phyloP scores from a whole-genome alignment of 2,329 filamentous ascomycete genomes.

The Phialemonium atrogriseum region DNA sequence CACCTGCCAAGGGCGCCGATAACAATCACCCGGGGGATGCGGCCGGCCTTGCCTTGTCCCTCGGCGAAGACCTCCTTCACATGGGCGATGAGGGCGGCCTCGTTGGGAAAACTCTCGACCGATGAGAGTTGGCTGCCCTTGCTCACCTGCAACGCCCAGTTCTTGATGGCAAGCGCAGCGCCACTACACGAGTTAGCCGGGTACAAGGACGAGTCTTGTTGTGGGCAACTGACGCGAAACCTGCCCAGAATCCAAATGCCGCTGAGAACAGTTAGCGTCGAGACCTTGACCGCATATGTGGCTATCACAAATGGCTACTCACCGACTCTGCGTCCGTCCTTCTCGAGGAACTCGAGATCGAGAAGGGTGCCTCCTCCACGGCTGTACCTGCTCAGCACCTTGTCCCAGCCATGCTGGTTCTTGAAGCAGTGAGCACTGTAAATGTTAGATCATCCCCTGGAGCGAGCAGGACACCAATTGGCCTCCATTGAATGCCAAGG shows the following conservation, averaged over 20 bases:
- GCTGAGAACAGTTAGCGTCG: too few species aligned
- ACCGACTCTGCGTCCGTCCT: slow-evolving; percentile 60
- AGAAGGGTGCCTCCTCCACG: slow-evolving; percentile 69
- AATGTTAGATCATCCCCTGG: neutral
- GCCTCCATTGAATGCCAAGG: neutral
- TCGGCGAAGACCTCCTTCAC: slow-evolving; percentile 62
- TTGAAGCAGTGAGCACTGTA: slow-evolving; percentile 59
- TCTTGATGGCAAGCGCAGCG: slow-evolving; percentile 63
- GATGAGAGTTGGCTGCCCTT: slow-evolving; percentile 59
- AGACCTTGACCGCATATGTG: too few species aligned
- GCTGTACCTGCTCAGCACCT: slow-evolving; percentile 68
- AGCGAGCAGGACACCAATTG: neutral
- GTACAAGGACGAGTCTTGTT: slow-evolving; percentile 16
- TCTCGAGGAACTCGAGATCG: slow-evolving; percentile 80
- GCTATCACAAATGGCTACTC: too few species aligned
- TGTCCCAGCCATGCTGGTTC: slow-evolving; percentile 67
- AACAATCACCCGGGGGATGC: slow-evolving; percentile 64
- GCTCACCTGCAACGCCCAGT: slow-evolving; percentile 73
- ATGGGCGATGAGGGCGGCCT: slow-evolving; percentile 60
- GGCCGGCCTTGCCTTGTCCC: slow-evolving; percentile 55
- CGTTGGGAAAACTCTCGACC: slow-evolving; percentile 61
- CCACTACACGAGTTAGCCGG: slow-evolving; percentile 23
- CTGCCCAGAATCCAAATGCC: slow-evolving; percentile 64
- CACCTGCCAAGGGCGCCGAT: slow-evolving; percentile 76
- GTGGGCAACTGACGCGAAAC: slow-evolving; percentile 49